Evolutionary conservation across 108 stramenopile species (phyloP), one percentile per base, ranked within the genome.

Genomic region (Cylindrotheca fusiformis): DNA sequence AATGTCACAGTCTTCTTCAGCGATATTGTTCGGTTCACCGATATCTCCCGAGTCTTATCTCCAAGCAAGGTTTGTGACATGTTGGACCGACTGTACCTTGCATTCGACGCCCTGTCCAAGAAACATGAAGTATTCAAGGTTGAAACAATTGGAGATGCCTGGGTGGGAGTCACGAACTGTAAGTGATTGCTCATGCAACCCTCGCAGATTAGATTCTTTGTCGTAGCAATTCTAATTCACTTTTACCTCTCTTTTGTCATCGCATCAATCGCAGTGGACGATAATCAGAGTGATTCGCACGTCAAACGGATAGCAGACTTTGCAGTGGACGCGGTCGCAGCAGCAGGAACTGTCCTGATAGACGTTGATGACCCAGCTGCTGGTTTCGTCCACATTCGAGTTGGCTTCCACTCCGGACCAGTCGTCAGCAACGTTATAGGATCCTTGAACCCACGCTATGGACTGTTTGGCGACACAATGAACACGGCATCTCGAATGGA

Each of bases 21-120:
- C 19, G 93, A 94, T 58, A 86, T 94, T 61, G 84, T 86, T 8
- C 80, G 82, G 1, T 94, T 89, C 63, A 90, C 93, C 0, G 60
- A 62, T 0, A 78, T 87, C 64, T 55, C 67, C 19, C 65, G 68
- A 6, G 48, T 29, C 1, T 63, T 87, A 52, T 61, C 69, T n/a
- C 87, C 91, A 19, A 22, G 69, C 14, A 71, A 86, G 51, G 74
- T 92, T 26, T 74, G 80, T 36, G 61, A 49, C 24, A 76, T 92
- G 75, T 75, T 92, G 21, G 81, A 92, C 54, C 71, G 76, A 23
- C 56, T 92, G 28, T 92, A 88, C 61, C 67, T 52, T 1, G 70
- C 67, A 33, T 68, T 88, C 23, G 87, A 87, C 48, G 65, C 75
- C 19, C 69, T 88, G 5, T 71, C 84, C 0, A 36, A 61, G 12